Percentiles rank a stretch among this genome's conserved stretches.
These are phyloP conservation scores for Coccinonectria pachysandricola DNA, from an alignment of 2,329 filamentous ascomycete genomes.

Conservation along the genomic window DNA sequence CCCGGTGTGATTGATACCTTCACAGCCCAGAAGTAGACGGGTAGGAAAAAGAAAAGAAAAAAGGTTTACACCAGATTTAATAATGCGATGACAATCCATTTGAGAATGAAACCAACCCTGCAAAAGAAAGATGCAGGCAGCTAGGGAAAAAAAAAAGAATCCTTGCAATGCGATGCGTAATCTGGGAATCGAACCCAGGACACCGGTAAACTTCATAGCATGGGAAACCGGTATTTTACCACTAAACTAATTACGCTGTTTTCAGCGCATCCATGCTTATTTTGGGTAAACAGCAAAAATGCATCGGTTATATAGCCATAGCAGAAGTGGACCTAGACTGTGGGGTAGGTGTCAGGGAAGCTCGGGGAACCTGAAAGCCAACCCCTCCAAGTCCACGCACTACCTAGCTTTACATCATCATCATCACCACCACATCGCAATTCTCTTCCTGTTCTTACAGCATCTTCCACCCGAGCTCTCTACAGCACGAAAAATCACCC, in stretches of 20 bases:
- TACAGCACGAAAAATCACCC: background rate
- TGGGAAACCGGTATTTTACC: conserved; percentile 32
- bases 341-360: conserved; percentile 2
- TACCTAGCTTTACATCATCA: conserved; percentile 2
- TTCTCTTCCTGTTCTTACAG: conserved; percentile 7
- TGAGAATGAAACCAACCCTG: no score
- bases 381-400: conserved; percentile 4
- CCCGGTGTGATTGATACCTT: no score
- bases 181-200: conserved; percentile 28
- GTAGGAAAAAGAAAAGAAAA: no score
- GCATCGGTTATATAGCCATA: conserved; percentile 1
- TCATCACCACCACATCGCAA: conserved; percentile 2
- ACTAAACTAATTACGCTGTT: conserved; percentile 25
- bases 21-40: no score
- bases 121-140: no score
- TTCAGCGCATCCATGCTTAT: conserved; percentile 6
- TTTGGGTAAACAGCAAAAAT: conserved; percentile 4
- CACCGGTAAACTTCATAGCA: no score
- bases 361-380: conserved; percentile 1
- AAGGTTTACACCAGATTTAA: no score
- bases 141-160: background rate
- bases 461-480: background rate
- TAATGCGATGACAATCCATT: no score
- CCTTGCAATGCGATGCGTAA: conserved; percentile 14
- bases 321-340: background rate